Conservation (phyloP, 129 eudicot species). For the Artemisia annua region DNA sequence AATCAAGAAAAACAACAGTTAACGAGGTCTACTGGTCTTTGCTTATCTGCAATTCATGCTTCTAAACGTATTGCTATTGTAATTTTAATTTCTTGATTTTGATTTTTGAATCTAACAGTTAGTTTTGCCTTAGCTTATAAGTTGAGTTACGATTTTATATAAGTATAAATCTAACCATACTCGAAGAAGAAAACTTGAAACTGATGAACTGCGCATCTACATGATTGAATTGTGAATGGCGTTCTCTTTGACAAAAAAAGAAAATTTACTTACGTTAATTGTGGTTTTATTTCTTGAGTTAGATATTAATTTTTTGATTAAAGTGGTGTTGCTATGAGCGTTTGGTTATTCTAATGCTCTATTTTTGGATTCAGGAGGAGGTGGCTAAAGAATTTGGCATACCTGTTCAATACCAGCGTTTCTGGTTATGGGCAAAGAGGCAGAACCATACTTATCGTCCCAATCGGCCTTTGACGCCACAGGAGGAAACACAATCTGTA, state of each 20-base stretch:
- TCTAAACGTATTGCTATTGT: no score
- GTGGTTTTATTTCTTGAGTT: not conserved
- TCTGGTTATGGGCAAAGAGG: constrained; percentile 95
- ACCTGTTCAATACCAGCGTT: constrained; percentile 87
- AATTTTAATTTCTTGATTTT: no score
- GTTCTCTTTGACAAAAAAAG: no score
- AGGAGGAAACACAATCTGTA: constrained; percentile 86
- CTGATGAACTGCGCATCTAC: not conserved
- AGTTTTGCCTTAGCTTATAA: not conserved
- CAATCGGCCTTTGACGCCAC: constrained; percentile 81
- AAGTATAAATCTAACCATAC: not conserved
- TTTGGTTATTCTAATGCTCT: not conserved
- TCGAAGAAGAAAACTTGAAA: not conserved
- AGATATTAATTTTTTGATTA: not conserved
- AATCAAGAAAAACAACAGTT: not conserved
- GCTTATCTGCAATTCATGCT: not conserved
- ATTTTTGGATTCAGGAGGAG: constrained; percentile 69
- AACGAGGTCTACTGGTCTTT: not conserved
- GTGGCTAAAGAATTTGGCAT: constrained; percentile 92
- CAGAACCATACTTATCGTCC: constrained; percentile 96
- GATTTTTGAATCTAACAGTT: no score
- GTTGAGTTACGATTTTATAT: not conserved
- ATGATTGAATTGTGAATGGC: no score
- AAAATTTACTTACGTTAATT: not conserved
- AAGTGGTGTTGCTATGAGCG: no score